Percentiles rank a stretch among this genome's conserved stretches.
Conservation (phyloP, 2,329 filamentous ascomycete genomes). For the Cordyceps fumosorosea region DNA sequence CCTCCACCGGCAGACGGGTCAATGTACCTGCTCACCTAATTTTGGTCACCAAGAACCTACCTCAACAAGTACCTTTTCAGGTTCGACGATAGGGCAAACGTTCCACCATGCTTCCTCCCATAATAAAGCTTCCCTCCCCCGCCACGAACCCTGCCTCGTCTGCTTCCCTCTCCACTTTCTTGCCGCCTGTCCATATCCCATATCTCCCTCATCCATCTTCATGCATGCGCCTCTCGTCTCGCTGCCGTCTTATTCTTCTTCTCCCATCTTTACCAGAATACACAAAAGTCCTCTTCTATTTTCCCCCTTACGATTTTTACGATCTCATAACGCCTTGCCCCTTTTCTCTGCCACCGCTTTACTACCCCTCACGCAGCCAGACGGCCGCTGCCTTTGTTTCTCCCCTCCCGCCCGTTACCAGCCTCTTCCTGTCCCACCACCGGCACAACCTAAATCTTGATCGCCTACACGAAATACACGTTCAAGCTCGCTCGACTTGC, state of each 20-base stretch:
- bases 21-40: not conserved
- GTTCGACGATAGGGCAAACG: not conserved
- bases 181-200: slow-evolving; percentile 10
- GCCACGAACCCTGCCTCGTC: slow-evolving; percentile 10
- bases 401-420: slow-evolving; percentile 7
- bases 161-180: slow-evolving; percentile 10
- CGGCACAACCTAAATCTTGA: not conserved
- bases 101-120: not conserved
- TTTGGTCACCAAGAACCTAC: not conserved
- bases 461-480: not conserved
- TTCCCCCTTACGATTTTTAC: not conserved
- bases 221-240: slow-evolving; percentile 8
- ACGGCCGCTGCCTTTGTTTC: slow-evolving; percentile 10
- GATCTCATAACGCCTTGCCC: not conserved
- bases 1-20: not conserved
- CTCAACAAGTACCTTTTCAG: not conserved
- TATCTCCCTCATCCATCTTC: slow-evolving; percentile 11
- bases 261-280: slow-evolving; percentile 3
- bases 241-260: slow-evolving; percentile 7
- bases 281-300: slow-evolving; percentile 1
- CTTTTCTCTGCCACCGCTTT: not conserved
- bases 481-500: not conserved
- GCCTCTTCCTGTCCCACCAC: slow-evolving; percentile 7
- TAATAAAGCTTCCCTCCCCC: slow-evolving; percentile 6
- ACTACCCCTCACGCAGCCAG: not conserved